Base-by-base conservation (phyloP, 1,139 yeast genomes). In the Protomyces gravidus region DNA sequence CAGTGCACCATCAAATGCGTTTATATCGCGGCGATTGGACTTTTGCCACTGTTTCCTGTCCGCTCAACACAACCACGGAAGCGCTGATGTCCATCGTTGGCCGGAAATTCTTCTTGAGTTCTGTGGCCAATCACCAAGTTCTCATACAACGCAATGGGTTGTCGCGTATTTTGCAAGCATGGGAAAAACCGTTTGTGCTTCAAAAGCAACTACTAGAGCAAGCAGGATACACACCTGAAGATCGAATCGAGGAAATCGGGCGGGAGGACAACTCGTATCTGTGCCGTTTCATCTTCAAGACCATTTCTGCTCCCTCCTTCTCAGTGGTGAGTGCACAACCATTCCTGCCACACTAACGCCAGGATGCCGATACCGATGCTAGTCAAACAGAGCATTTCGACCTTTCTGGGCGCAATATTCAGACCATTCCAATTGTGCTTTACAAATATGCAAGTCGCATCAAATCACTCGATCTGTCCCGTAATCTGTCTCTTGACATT, bases 191-290 rank as follows among this genome's bases (percentile, higher is more conserved):
- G 0, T 77, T 90, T 45, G 78, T 82, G 64, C 82, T 88, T 60
- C 96, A 90, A 70, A 81, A 84, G 68, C 85, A 86, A 50, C 71
- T 89, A 53, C 73, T 94, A 23, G 76, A 84, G 64, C 74, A 86
- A 47, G 85, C 89, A 70, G 99, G 98, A 1, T 92, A 87, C 69
- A 80, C 81, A 2, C 86, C 83, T 55, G 76, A 80, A 17, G 97
- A 90, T 69, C 82, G 84, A 55, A 74, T 90, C 56, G 83, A 83
- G 62, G 86, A 84, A 57, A 79, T 89, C 60, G 97, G 96, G 32
- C 78, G 96, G 62, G 95, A 88, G 62, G 98, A 92, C 71, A 74
- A 92, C 63, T 85, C 94, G 52, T 89, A 84, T 68, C 76, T 94
- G 47, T 88, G 94, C 71, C 88, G 90, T 65, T 89, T 92, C 71